Evolutionary conservation across 768 basidiomycete species (phyloP), one percentile per base, ranked within the genome.

Genomic region (Sutorius australiensis): DNA sequence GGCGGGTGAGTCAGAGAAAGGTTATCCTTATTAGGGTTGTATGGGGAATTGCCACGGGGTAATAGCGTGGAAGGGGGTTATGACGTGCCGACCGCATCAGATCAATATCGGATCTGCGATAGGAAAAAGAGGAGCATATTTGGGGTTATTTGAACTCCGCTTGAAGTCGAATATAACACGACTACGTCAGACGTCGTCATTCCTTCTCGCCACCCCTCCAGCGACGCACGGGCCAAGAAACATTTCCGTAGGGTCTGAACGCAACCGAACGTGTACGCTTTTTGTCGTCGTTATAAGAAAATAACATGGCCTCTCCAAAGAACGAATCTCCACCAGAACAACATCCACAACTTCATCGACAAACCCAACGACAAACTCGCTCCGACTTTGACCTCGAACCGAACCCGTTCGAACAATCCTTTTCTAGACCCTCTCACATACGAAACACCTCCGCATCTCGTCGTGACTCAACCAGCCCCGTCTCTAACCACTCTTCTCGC

Each of bases 371-470:
- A 33, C 78, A 81, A 67, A 81, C 75, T 24, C 78, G 83, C 64
- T 80, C 79, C 14, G 86, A 87, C 64, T 85, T 89, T 68, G 77
- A 80, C 67, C 79, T 89, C 33, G 93, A 95, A 64, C 89, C 87
- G 1, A 95, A 95, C 67, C 93, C 94, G 0, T 97, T 97, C 65
- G 95, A 99, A 66, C 90, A 93, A 72, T 94, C 91, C 49, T 98
- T 98, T 68, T 85, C 87, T 33, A 64, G 77, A 30, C 77, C 79
- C 28, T 78, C 80, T 19, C 81, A 82, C 55, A 73, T 81, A 55
- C 75, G 78, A 60, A 75, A 75, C 49, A 63, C 72, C 7, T 70
- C 70, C 34, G 64, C 67, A 19, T 59, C 68, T 46, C 69, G 66
- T 45, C 63, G 69, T 43, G 67, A 70, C 43, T 67, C 70, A 2